Evolutionary conservation across 148 eudicot species (phyloP).

Genomic region (Chenopodium album): DNA sequence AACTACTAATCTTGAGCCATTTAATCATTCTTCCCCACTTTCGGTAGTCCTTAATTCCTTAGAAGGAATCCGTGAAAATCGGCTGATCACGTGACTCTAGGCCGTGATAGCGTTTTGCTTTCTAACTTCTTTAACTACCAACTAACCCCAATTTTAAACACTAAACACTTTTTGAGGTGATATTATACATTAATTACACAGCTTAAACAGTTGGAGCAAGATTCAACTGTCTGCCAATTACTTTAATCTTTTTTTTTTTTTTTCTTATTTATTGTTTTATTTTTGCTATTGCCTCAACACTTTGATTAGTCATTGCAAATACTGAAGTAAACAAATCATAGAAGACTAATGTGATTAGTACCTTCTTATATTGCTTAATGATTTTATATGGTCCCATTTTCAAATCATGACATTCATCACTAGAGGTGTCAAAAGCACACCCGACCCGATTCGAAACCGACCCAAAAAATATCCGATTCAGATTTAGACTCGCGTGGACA

Average conservation of each 20-base stretch:
- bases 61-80: constrained; percentile 36
- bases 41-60: neutral
- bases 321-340: neutral
- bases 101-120: constrained; percentile 16
- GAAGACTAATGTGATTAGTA: neutral
- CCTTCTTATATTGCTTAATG: neutral
- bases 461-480: too few species aligned
- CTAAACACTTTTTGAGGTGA: neutral
- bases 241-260: neutral
- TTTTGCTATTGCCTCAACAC: too few species aligned
- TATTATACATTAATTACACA: neutral
- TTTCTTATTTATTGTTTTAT: too few species aligned
- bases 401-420: neutral
- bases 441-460: too few species aligned
- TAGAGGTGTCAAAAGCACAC: too few species aligned
- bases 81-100: constrained; percentile 46
- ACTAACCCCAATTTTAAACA: constrained; percentile 17
- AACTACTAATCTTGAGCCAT: neutral
- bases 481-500: too few species aligned
- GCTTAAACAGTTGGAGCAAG: constrained; percentile 1
- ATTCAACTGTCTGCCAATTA: neutral
- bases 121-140: constrained; percentile 26
- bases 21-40: neutral
- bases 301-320: neutral
- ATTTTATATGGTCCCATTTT: neutral